Percentiles rank a stretch among this genome's conserved stretches.
Evolutionary conservation across 345 rosid genomes (phyloP).

Genomic region (Excoecaria agallocha): DNA sequence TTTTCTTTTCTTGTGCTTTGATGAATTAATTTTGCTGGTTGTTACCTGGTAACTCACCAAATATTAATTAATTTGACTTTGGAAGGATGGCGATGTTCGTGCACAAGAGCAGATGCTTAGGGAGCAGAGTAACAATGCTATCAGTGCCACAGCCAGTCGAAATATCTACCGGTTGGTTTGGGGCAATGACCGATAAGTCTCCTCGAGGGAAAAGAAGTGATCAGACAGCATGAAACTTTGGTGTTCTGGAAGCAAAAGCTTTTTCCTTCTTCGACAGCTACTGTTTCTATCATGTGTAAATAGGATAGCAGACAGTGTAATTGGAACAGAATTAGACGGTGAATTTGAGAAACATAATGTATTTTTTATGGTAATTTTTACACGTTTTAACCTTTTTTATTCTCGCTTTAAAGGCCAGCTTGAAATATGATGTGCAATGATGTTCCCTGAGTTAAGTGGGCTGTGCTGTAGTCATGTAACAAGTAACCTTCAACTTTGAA

Average conservation of each 20-base stretch:
- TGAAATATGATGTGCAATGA: background rate
- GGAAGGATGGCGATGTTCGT: conserved; percentile 54
- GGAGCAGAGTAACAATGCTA: conserved; percentile 50
- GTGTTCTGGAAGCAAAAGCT: conserved; percentile 10
- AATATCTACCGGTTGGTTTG: conserved; percentile 62
- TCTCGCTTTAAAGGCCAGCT: background rate
- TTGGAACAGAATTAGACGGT: background rate
- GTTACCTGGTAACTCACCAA: background rate
- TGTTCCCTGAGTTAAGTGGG: too few species aligned
- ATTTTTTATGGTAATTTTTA: background rate
- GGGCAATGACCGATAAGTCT: conserved; percentile 27
- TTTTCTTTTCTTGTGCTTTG: background rate
- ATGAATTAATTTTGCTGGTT: background rate
- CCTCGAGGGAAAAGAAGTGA: too few species aligned
- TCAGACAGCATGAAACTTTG: background rate
- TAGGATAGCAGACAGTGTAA: background rate
- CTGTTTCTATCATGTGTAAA: conserved; percentile 1
- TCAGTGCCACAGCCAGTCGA: conserved; percentile 52
- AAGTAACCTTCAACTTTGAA: too few species aligned
- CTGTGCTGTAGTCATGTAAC: too few species aligned
- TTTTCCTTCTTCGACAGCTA: conserved; percentile 24
- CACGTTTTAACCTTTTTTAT: background rate
- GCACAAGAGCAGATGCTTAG: conserved; percentile 71
- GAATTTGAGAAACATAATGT: background rate
- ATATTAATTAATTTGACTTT: background rate